A percentile compares a stretch with the other conserved stretches of the same genome.
Evolutionary conservation across 2,329 filamentous ascomycete species (phyloP).

Genomic region (Aspergillus sp.): DNA sequence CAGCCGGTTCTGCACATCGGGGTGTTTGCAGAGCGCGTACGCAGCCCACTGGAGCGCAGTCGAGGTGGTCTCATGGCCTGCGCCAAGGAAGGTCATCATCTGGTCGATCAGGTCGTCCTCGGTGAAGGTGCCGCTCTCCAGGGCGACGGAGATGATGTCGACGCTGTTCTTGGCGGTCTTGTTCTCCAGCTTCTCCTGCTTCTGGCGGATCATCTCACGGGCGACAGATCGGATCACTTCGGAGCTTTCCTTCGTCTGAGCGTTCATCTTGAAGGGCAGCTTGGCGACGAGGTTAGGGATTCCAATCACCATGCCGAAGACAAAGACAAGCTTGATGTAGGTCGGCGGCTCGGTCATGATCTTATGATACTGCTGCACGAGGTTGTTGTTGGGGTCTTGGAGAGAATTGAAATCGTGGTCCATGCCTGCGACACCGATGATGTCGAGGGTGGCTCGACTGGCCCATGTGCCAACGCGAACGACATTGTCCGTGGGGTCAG

Average conservation of each 20-base stretch:
- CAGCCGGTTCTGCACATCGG: slow-evolving; percentile 64
- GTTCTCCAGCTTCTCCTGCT: slow-evolving; percentile 56
- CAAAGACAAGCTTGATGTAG: slow-evolving; percentile 47
- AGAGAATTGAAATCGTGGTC: slow-evolving; percentile 70
- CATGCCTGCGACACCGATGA: slow-evolving; percentile 71
- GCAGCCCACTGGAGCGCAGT: slow-evolving; percentile 73
- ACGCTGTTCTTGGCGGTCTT: slow-evolving; percentile 41
- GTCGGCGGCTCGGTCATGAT: slow-evolving; percentile 21
- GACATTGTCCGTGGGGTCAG: slow-evolving; percentile 36
- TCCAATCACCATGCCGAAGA: slow-evolving; percentile 60
- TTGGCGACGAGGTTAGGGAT: slow-evolving; percentile 59
- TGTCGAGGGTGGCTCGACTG: slow-evolving; percentile 69
- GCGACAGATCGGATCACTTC: slow-evolving; percentile 65
- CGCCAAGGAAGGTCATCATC: slow-evolving; percentile 85
- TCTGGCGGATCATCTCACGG: slow-evolving; percentile 66
- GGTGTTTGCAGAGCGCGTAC: slow-evolving; percentile 67
- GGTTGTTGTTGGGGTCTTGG: slow-evolving; percentile 56
- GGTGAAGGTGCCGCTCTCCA: slow-evolving; percentile 71
- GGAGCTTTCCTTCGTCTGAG: slow-evolving; percentile 58
- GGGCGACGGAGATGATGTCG: slow-evolving; percentile 79
- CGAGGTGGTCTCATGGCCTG: slow-evolving; percentile 78
- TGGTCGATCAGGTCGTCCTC: slow-evolving; percentile 84
- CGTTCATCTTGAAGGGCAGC: slow-evolving; percentile 71
- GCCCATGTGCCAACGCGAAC: slow-evolving; percentile 64
- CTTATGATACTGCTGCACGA: slow-evolving; percentile 45